These are phyloP conservation scores for Alternaria sp. DNA, from an alignment of 2,329 filamentous ascomycete genomes.

Conservation along the genomic window DNA sequence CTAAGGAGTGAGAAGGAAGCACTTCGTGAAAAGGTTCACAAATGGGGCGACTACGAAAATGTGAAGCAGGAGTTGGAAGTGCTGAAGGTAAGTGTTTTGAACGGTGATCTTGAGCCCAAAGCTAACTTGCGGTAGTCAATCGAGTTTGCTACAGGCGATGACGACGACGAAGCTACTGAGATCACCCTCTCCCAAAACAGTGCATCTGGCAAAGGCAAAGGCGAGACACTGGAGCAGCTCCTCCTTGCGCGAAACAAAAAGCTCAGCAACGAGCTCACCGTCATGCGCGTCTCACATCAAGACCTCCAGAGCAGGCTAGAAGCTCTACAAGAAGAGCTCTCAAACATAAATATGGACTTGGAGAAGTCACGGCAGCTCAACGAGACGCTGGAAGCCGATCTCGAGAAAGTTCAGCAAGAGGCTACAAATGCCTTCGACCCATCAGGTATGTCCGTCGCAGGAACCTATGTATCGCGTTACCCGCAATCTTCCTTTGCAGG, in stretches of 20 bases:
- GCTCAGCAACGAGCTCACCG: constrained; percentile 88
- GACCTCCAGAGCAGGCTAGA: constrained; percentile 84
- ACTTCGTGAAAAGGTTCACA: constrained; percentile 81
- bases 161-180: constrained; percentile 61
- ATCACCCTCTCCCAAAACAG: constrained; percentile 58
- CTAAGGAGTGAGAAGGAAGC: constrained; percentile 82
- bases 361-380: constrained; percentile 86
- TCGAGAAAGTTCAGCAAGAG: constrained; percentile 86
- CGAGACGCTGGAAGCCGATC: constrained; percentile 88
- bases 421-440: constrained; percentile 81
- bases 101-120: neutral
- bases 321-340: constrained; percentile 82
- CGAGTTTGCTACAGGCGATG: constrained; percentile 88
- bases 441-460: constrained; percentile 89
- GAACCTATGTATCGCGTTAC: constrained; percentile 85
- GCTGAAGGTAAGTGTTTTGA: constrained; percentile 67
- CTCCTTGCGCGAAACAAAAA: constrained; percentile 95
- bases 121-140: constrained; percentile 69
- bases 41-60: constrained; percentile 94
- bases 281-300: constrained; percentile 91
- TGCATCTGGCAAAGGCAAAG: constrained; percentile 65
- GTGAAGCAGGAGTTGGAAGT: constrained; percentile 96
- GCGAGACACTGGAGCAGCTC: constrained; percentile 88
- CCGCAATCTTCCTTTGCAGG: constrained; percentile 66
- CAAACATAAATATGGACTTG: constrained; percentile 82